phyloP scores from a whole-genome alignment of 768 basidiomycete genomes.

The Rhizopogon rudus region DNA sequence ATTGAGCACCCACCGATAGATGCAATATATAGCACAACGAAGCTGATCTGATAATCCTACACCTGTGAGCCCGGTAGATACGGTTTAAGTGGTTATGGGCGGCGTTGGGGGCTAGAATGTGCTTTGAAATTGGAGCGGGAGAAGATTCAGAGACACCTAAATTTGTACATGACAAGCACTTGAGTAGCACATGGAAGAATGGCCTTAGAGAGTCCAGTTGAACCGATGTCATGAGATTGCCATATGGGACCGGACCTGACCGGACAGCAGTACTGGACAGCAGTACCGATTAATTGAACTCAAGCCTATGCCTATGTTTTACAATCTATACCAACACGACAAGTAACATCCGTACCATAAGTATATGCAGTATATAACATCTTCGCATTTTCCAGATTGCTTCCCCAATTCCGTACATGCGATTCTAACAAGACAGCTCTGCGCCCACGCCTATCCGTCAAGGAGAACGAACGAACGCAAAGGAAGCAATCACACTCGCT shows the following conservation, averaged over 20 bases:
- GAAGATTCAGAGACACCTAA: not conserved
- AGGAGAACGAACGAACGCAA: not conserved
- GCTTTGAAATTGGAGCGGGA: not conserved
- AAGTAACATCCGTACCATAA: not conserved
- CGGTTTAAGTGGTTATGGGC: not conserved
- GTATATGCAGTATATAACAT: not conserved
- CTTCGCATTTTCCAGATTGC: not conserved
- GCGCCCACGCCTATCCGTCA: too few species aligned
- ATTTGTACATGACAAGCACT: not conserved
- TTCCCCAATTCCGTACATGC: not conserved
- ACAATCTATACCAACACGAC: not conserved
- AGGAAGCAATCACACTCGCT: not conserved
- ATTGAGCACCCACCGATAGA: not conserved
- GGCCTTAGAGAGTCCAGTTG: not conserved
- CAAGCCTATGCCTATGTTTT: too few species aligned
- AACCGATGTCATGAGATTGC: too few species aligned
- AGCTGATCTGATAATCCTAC: not conserved
- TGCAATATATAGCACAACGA: not conserved
- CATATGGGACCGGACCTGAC: too few species aligned
- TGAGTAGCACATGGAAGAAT: not conserved
- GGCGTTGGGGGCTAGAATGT: not conserved
- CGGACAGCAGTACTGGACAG: too few species aligned
- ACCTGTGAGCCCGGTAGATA: not conserved
- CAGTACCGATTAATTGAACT: too few species aligned
- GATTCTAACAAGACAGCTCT: not conserved